These are phyloP conservation scores for Gloeostereum incarnatum DNA, from an alignment of 768 basidiomycete species.

Conservation along the genomic window DNA sequence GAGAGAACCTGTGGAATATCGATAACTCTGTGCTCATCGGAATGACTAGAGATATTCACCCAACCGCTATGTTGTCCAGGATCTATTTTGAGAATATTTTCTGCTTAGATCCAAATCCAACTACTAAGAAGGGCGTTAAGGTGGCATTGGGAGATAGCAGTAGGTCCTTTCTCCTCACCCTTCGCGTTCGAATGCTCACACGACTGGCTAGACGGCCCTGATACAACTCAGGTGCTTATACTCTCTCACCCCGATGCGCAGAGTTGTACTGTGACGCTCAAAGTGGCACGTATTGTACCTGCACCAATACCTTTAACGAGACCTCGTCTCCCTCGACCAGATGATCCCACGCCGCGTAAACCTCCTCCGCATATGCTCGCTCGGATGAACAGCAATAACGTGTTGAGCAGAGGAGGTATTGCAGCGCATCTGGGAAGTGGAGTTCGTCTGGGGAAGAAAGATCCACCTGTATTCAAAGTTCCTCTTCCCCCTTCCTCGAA, in stretches of 20 bases:
- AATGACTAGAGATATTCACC: conserved; percentile 55
- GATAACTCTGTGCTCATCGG: not conserved
- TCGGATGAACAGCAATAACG: conserved; percentile 2
- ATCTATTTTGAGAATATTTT: conserved; percentile 68
- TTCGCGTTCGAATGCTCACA: not conserved
- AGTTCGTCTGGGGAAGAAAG: conserved; percentile 10
- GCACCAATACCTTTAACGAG: conserved; percentile 23
- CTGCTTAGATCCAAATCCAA: conserved; percentile 36
- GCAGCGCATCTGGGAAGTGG: conserved; percentile 26
- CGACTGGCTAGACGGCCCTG: conserved; percentile 44
- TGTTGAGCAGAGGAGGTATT: conserved; percentile 9
- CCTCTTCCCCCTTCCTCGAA: conserved; percentile 35
- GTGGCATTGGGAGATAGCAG: conserved; percentile 65
- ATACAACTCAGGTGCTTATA: conserved; percentile 58
- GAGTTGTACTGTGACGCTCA: conserved; percentile 27
- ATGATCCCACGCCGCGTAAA: conserved; percentile 70
- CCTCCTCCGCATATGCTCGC: conserved; percentile 37
- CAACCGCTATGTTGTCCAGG: conserved; percentile 46
- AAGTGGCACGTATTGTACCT: conserved; percentile 49
- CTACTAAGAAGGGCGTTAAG: conserved; percentile 45
- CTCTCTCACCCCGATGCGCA: conserved; percentile 27
- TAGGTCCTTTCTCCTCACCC: conserved; percentile 18
- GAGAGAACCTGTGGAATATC: conserved; percentile 23
- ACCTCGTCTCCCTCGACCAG: conserved; percentile 48
- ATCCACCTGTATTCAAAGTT: conserved; percentile 29